Base-by-base conservation (phyloP, 148 eudicot genomes). In the Bassia scoparia region DNA sequence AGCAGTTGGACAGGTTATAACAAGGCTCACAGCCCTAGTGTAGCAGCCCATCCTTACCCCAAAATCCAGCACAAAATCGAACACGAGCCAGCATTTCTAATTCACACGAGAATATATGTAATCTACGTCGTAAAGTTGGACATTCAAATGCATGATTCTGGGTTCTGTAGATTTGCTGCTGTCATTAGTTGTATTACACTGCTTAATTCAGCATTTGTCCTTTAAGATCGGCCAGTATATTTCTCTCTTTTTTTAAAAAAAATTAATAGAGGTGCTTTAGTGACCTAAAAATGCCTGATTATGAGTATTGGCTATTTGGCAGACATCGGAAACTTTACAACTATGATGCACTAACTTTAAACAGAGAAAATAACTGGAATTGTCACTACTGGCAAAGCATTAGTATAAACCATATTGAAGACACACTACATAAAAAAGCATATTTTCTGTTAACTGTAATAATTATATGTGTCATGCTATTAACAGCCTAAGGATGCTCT, bases 401-500 rank as follows among this genome's bases (percentile, higher is more conserved):
- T 48, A 1, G 24, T 68, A 27, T 17, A 34, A 29, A 27, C 37
- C 34, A 0, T 54, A 10, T 21, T 26, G 52, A 50, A 30, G 34
- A 69, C 0, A 16, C n/a, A 27, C 17, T 67, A 15, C 70, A 20
- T 34, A 11, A 21, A 14, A 46, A 24, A 21, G 30, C 17, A 46
- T 43, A 55, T 52, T 15, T 21, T 56, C 56, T 31, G 20, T 18
- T 31, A 21, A 34, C 26, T 41, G 43, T 16, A 33, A n/a, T 68
- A 71, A 65, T 64, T 5, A 26, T 23, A 62, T 73, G 33, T 49
- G 37, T 20, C 33, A 58, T 71, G 55, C 53, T 60, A 55, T 74
- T 76, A 66, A 31, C 96, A 95, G 99, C 83, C 88, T 95, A 77
- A 84, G 99, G 84, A 66, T 82, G 80, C 82, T 85, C 78, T 89